Evolutionary conservation across 2,329 filamentous ascomycete genomes (phyloP), one percentile per base, ranked within the genome.

Genomic region (Colletotrichum cordylinicola): DNA sequence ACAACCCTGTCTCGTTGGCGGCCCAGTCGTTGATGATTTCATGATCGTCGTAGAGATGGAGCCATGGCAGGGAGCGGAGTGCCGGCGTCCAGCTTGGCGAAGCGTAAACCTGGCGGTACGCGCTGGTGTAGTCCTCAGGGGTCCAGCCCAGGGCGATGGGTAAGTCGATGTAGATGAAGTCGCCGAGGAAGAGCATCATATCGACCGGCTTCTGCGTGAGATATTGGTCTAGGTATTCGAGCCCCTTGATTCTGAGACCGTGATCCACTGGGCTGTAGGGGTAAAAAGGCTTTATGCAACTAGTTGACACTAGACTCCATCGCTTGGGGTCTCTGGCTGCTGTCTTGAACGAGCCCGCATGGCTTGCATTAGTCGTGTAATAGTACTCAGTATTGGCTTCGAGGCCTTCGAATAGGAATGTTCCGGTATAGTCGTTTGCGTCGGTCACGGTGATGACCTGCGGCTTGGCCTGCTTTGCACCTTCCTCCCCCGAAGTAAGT

Each of bases 11-110:
- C 55, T 88, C 90, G 81, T 93, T 93, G 24, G 88, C 87, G 73
- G 89, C 88, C 93, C 93, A 94, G 83, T 94, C 93, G 74, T 94
- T 94, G 15, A 89, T 88, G 67, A 94, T 93, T 80, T 94, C 93
- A 78, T 94, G 93, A 81, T 94, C 93, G 78, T 94, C 93, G 24
- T 93, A 89, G 8, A 93, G 92, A 80, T 94, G 93, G 12, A 94
- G 89, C 93, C 93, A 94, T 6, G 93, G 92, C 1, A 94, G 84
- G 13, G 88, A 83, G 18, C 86, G 80, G 13, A 79, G 67, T 8
- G 73, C 70, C 2, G 73, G 27, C 7, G 78, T 75, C 93, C 93
- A 94, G 64, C 93, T 92, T 1, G 92, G 92, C 1, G 91, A 93
- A 0, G 91, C 89, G 79, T 94, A 94, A 24, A 93, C 89, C 77